A percentile compares a stretch with the other conserved stretches of the same genome.
Conservation (phyloP, 768 basidiomycete species). For the Russula olivacea region DNA sequence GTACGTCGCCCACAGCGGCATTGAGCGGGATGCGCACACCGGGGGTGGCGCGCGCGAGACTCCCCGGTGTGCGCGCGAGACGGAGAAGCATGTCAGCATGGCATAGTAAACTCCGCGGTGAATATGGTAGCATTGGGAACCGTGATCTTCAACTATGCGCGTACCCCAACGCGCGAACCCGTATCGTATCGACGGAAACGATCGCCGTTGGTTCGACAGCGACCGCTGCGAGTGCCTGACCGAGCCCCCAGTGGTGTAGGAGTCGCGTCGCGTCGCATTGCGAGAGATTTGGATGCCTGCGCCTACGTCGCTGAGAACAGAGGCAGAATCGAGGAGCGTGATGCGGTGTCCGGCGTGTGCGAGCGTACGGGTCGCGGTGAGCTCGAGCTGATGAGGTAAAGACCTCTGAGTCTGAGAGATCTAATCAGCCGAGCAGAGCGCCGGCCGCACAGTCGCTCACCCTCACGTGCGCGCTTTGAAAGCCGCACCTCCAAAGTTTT, state of each 20-base stretch:
- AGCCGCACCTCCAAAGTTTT: too few relatives aligned
- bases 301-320: slow-evolving; percentile 38
- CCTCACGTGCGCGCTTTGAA: too few relatives aligned
- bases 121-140: slow-evolving; percentile 40
- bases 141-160: slow-evolving; percentile 31
- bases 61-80: too few relatives aligned
- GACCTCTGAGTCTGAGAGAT: too few relatives aligned
- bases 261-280: slow-evolving; percentile 37
- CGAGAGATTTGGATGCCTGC: slow-evolving; percentile 42
- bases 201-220: slow-evolving; percentile 37
- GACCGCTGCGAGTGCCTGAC: slow-evolving; percentile 29
- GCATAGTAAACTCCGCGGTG: slow-evolving; percentile 42
- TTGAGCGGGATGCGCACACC: slow-evolving; percentile 33
- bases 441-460: too few relatives aligned
- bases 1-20: slow-evolving; percentile 31
- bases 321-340: slow-evolving; percentile 37
- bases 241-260: slow-evolving; percentile 37
- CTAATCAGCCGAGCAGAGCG: too few relatives aligned
- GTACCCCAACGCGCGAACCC: slow-evolving; percentile 36
- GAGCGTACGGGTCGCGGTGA: slow-evolving; percentile 37
- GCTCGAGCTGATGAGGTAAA: too few relatives aligned
- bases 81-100: slow-evolving; percentile 37
- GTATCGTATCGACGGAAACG: slow-evolving; percentile 35
- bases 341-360: slow-evolving; percentile 38
- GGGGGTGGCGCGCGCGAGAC: slow-evolving; percentile 27